phyloP scores from a whole-genome alignment of 2,329 filamentous ascomycete species.

The Akanthomyces uredinophilus region DNA sequence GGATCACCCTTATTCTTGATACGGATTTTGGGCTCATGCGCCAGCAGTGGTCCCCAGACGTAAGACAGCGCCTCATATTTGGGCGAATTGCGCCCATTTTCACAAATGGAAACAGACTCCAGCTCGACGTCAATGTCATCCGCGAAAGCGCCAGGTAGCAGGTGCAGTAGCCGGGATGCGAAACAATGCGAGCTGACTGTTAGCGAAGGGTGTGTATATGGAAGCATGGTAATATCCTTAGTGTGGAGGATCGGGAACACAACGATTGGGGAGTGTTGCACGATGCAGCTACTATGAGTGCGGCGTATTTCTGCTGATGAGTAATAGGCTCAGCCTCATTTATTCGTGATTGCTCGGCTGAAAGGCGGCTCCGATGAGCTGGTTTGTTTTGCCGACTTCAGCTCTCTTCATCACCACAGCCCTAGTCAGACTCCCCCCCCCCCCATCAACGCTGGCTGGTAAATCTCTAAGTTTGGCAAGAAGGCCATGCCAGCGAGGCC shows the following conservation, averaged over 20 bases:
- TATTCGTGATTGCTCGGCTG: no score
- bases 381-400: neutral
- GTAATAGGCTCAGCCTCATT: no score
- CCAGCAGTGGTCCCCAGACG: conserved; percentile 18
- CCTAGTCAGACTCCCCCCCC: no score
- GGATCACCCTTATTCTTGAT: neutral
- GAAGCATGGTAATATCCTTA: neutral
- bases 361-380: neutral
- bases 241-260: no score
- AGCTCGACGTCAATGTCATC: neutral
- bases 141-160: neutral
- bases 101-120: neutral
- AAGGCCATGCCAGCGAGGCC: no score
- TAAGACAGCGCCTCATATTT: conserved; percentile 21
- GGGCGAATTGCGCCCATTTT: neutral
- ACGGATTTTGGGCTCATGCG: conserved; percentile 18
- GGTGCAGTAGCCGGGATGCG: neutral
- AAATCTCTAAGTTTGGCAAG: no score
- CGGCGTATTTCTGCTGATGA: no score
- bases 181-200: neutral
- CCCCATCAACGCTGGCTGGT: no score
- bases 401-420: no score
- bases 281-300: no score
- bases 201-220: neutral
- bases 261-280: no score